These are phyloP conservation scores for Penicillium parvum DNA, from an alignment of 495 filamentous ascomycete genomes.

Conservation along the genomic window DNA sequence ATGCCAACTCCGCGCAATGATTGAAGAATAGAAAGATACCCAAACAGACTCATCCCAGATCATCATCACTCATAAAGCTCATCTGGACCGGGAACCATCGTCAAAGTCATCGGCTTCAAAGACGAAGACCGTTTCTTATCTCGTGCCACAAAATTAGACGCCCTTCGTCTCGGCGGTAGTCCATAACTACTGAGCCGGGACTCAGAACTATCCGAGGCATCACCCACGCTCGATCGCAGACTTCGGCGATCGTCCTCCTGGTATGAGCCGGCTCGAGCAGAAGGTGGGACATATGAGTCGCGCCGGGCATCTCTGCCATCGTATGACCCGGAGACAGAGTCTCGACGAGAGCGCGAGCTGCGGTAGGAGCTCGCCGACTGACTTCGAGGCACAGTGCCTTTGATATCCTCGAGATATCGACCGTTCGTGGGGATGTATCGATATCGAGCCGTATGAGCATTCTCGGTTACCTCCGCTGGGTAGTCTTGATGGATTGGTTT, in stretches of 20 bases:
- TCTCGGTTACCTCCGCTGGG: constrained; percentile 28
- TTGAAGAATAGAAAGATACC: constrained; percentile 1
- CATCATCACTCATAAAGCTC: constrained; percentile 34
- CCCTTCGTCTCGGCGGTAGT: constrained; percentile 11
- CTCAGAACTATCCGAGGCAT: constrained; percentile 2
- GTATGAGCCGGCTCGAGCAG: not conserved
- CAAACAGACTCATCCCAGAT: constrained; percentile 1
- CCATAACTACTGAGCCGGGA: constrained; percentile 6
- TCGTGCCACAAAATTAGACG: constrained; percentile 14
- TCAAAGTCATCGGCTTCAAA: constrained; percentile 32
- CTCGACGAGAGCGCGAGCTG: constrained; percentile 4
- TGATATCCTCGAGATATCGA: constrained; percentile 20
- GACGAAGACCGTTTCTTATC: constrained; percentile 25
- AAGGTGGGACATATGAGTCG: not conserved
- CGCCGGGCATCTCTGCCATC: constrained; percentile 6
- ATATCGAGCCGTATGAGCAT: constrained; percentile 20
- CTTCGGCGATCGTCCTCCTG: constrained; percentile 14
- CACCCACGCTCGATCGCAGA: constrained; percentile 6
- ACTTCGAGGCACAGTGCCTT: constrained; percentile 6
- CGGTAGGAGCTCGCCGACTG: constrained; percentile 17
- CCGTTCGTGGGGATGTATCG: constrained; percentile 34
- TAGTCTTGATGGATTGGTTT: constrained; percentile 35
- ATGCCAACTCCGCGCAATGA: constrained; percentile 16
- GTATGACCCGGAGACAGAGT: constrained; percentile 9
- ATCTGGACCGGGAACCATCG: constrained; percentile 43